Conservation (phyloP, 208 protist genomes). For the Leishmania amazonensis region DNA sequence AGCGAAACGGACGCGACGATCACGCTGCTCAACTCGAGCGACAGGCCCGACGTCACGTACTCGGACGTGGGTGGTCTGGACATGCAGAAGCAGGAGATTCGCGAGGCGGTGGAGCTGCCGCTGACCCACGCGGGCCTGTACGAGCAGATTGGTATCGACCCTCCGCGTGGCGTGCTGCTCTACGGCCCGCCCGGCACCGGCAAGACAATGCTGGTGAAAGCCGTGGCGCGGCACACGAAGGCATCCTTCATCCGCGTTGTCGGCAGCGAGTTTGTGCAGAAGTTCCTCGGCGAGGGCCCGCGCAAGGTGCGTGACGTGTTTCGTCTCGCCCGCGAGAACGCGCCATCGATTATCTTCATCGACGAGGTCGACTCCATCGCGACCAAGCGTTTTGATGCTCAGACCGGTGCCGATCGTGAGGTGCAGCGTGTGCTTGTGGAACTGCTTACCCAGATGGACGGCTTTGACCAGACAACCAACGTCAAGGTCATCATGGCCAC, state of each 20-base stretch:
- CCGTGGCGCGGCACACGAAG: constrained; percentile 99
- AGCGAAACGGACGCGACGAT: constrained; percentile 98
- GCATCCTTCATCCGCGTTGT: constrained; percentile 99
- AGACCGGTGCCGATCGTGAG: constrained; percentile 98
- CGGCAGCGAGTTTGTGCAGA: constrained; percentile 99
- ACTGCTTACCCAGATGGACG: constrained; percentile 99
- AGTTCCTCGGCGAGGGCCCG: constrained; percentile 99
- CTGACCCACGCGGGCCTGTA: constrained; percentile 99
- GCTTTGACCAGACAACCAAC: constrained; percentile 99
- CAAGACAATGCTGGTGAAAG: constrained; percentile 99
- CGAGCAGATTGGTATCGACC: constrained; percentile 99
- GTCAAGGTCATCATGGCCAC: constrained; percentile 99
- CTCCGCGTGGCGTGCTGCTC: constrained; percentile 99
- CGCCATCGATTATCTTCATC: constrained; percentile 99
- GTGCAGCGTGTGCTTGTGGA: constrained; percentile 99
- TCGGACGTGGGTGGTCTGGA: constrained; percentile 98
- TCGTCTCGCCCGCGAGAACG: constrained; percentile 97
- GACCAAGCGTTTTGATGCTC: constrained; percentile 99
- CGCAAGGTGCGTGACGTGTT: constrained; percentile 99
- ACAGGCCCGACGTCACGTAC: constrained; percentile 96
- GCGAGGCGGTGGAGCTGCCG: constrained; percentile 99
- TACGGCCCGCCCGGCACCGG: constrained; percentile 98
- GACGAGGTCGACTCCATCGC: constrained; percentile 99
- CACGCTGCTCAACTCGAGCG: constrained; percentile 91
- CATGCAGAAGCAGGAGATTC: constrained; percentile 99